Evolutionary conservation across 2,329 filamentous ascomycete genomes (phyloP), one percentile per base, ranked within the genome.

Genomic region (Arachnomyces sp.): DNA sequence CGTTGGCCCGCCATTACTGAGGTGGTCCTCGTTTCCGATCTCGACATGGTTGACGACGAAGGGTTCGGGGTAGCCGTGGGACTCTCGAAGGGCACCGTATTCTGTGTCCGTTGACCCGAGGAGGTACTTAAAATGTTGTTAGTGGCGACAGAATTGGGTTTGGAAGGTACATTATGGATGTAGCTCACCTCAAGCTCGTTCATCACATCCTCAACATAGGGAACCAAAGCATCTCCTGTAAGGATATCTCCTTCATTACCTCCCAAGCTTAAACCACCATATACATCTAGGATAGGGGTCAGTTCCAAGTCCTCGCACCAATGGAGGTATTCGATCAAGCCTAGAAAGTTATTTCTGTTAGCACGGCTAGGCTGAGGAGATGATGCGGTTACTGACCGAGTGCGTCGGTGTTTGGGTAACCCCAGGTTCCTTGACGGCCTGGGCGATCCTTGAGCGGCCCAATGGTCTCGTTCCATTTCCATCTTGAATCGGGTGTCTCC

Each of bases 21-120:
- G 70, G 63, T 75, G 74, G 47, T 83, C 80, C 54, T 84, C 79
- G 54, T 83, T 83, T 37, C 79, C 79, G 30, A 82, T 64, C 57
- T 82, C 79, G 40, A 83, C 72, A 46, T 74, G 78, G 8, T 71
- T 60, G 18, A 83, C 63, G 29, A 59, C 59, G 61, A 75, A 82
- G 0, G 80, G 79, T 40, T 75, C 65, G 0, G 71, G 66, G 47
- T 80, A 73, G 4, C 79, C 80, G 1, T 80, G 68, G 33, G 68
- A 56, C 3, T 74, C 76, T 18, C 79, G 74, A 11, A 70, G 55
- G 3, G 68, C 64, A 11, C 79, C 79, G 65, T 74, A 81, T 16
- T 66, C 68, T 1, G 74, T 75, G 34, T 66, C 61, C 1, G 60
- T 55, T 29, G 71, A 61, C 2, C 79, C 78, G 8, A 70, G 67